These are phyloP conservation scores for Ophiosphaerella herpotricha DNA, from an alignment of 2,329 filamentous ascomycete species.

Conservation along the genomic window DNA sequence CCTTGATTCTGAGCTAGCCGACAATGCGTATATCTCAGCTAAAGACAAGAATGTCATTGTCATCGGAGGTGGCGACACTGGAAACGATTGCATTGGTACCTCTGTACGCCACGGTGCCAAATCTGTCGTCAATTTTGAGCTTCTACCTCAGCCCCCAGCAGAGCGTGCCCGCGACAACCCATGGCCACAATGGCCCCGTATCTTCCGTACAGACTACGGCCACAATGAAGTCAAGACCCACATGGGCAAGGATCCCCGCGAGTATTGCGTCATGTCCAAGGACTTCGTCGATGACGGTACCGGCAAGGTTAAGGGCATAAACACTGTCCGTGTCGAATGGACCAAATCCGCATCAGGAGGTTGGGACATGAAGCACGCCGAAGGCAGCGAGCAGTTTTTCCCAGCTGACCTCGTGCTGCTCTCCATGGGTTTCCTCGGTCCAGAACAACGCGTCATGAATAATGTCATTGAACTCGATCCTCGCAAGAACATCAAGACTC, in stretches of 20 bases:
- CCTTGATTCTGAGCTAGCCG: constrained; percentile 84
- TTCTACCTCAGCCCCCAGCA: constrained; percentile 87
- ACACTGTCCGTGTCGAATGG: constrained; percentile 94
- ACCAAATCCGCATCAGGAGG: constrained; percentile 85
- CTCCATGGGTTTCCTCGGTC: constrained; percentile 96
- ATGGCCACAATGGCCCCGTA: constrained; percentile 97
- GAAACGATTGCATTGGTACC: constrained; percentile 97
- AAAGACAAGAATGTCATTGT: constrained; percentile 96
- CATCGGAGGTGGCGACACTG: constrained; percentile 96
- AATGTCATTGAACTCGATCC: constrained; percentile 89
- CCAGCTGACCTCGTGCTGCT: constrained; percentile 90
- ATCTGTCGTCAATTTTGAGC: constrained; percentile 94
- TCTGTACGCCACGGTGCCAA: constrained; percentile 94
- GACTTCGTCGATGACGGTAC: constrained; percentile 89
- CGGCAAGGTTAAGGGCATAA: constrained; percentile 92
- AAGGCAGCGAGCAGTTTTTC: constrained; percentile 94
- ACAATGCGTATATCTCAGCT: constrained; percentile 87
- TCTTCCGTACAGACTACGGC: constrained; percentile 98
- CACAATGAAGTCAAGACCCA: constrained; percentile 95
- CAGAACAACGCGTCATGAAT: constrained; percentile 84
- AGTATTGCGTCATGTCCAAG: constrained; percentile 98
- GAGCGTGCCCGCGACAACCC: constrained; percentile 94
- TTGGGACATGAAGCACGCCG: constrained; percentile 98
- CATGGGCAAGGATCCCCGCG: constrained; percentile 92
- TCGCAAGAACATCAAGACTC: constrained; percentile 95